phyloP scores from a whole-genome alignment of 225 moss, liverwort and hornwort species.

The Marchantia polymorpha region DNA sequence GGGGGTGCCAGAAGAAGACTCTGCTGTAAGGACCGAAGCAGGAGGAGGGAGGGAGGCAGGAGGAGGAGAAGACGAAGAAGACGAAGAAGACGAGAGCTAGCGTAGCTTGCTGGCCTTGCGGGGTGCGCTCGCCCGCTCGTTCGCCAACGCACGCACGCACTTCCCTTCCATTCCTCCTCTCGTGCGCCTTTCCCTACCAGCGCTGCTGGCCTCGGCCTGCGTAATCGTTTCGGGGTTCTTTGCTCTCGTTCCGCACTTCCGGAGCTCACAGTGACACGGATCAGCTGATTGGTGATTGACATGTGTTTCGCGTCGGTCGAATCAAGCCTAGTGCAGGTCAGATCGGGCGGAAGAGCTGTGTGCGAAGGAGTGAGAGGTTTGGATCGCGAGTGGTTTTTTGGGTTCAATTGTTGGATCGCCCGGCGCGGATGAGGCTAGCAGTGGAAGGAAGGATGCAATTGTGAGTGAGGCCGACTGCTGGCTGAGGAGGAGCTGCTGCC shows the following conservation, averaged over 20 bases:
- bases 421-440: not conserved
- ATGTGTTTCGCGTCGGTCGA: not conserved
- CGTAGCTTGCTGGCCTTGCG: not conserved
- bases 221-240: not conserved
- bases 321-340: conserved; percentile 1
- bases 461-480: not conserved
- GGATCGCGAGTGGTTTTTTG: not conserved
- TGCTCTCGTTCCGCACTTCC: not conserved
- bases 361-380: not conserved
- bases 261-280: not conserved
- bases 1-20: not conserved
- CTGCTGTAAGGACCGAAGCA: not conserved
- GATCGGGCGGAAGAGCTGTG: not conserved
- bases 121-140: not conserved
- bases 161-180: not conserved
- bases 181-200: not conserved
- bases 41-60: not conserved
- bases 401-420: not conserved
- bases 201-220: not conserved
- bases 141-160: not conserved
- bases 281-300: conserved; percentile 10
- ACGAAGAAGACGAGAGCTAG: not conserved
- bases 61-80: not conserved
- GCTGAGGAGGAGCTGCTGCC: not conserved
- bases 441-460: conserved; percentile 1